A percentile compares a stretch with the other conserved stretches of the same genome.
Evolutionary conservation across 2,329 filamentous ascomycete species (phyloP).

Genomic region (Arthrobotrys sinensis): DNA sequence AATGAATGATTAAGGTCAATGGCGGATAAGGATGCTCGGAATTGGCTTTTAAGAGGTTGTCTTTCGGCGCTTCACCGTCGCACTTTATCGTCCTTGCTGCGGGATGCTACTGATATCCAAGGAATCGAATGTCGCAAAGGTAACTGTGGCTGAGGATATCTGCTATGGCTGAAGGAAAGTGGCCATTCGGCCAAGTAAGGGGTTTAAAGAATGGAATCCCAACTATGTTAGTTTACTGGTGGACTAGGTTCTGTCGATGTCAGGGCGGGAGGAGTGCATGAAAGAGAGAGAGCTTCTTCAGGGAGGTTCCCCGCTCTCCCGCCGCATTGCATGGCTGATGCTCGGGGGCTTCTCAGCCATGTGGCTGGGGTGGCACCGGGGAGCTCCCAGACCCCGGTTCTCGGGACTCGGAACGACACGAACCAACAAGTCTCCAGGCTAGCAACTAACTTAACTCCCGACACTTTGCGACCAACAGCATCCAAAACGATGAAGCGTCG

Average conservation of each 20-base stretch:
- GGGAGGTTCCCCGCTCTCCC: conserved; percentile 46
- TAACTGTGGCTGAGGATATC: conserved; percentile 19
- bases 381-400: conserved; percentile 14
- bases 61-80: neutral
- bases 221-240: conserved; percentile 22
- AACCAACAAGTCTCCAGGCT: neutral
- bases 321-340: conserved; percentile 31
- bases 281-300: conserved; percentile 8
- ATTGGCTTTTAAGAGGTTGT: neutral
- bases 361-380: conserved; percentile 26
- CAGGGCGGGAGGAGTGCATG: conserved; percentile 19
- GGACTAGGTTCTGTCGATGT: conserved; percentile 30
- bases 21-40: neutral
- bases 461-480: conserved; percentile 5
- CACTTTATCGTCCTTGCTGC: neutral
- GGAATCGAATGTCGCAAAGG: conserved; percentile 1
- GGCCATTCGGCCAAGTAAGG: conserved; percentile 12
- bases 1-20: conserved; percentile 7
- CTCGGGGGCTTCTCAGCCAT: conserved; percentile 45
- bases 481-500: conserved; percentile 54
- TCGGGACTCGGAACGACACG: conserved; percentile 3
- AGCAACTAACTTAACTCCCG: conserved; percentile 13
- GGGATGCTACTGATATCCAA: neutral
- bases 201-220: conserved; percentile 25
- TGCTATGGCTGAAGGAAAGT: conserved; percentile 13